Conservation (phyloP, 441 rosid genomes). For the Eugenia klotzschiana region DNA sequence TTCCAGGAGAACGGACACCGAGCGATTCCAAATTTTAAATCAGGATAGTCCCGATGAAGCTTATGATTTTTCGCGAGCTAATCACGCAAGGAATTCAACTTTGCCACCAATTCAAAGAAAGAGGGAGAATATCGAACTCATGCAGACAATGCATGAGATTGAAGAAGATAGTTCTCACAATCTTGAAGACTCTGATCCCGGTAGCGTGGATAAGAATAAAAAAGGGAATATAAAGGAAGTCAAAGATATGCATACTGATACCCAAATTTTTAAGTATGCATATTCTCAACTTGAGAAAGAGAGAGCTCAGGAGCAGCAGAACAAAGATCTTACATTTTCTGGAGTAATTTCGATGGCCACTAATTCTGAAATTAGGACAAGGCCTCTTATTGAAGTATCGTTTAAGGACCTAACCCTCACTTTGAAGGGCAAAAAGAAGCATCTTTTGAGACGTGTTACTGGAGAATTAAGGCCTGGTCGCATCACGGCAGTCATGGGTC, state of each 20-base stretch:
- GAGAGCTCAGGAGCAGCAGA: conserved; percentile 70
- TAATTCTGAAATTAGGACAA: conserved; percentile 47
- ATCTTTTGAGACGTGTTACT: conserved; percentile 71
- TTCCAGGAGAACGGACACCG: conserved; percentile 36
- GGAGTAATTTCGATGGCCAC: conserved; percentile 82
- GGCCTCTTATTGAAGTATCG: conserved; percentile 60
- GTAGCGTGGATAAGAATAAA: conserved; percentile 51
- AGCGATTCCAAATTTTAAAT: conserved; percentile 18
- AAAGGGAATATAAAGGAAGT: conserved; percentile 63
- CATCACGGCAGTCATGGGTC: conserved; percentile 96
- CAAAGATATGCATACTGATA: conserved; percentile 68
- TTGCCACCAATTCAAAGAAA: conserved; percentile 32
- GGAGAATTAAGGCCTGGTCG: conserved; percentile 80
- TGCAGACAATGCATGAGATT: conserved; percentile 59
- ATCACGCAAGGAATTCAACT: conserved; percentile 15
- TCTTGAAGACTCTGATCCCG: conserved; percentile 44
- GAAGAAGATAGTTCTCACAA: conserved; percentile 47
- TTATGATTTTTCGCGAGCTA: conserved; percentile 23
- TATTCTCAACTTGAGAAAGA: conserved; percentile 92
- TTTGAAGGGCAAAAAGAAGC: conserved; percentile 67
- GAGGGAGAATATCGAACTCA: conserved; percentile 35
- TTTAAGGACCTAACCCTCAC: conserved; percentile 78
- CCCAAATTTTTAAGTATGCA: conserved; percentile 91
- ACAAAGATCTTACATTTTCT: conserved; percentile 74
- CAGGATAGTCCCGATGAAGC: conserved; percentile 44